phyloP scores from a whole-genome alignment of 1,284 basidiomycete species.

The Boletellus sp. region DNA sequence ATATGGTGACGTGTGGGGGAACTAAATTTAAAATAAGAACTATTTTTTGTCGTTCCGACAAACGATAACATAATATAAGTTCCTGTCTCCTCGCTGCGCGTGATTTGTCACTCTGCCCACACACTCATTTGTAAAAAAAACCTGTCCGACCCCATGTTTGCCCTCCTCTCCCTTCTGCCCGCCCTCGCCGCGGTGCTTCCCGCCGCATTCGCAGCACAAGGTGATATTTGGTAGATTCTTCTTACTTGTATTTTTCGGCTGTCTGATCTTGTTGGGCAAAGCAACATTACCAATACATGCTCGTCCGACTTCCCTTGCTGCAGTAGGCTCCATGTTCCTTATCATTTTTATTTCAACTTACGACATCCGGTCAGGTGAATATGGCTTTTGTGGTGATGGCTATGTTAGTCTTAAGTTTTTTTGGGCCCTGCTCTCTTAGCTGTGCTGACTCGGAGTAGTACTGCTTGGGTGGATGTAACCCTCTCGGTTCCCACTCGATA shows the following conservation, averaged over 20 bases:
- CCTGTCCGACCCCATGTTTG: constrained; percentile 18
- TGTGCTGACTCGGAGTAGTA: constrained; percentile 41
- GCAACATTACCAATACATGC: constrained; percentile 55
- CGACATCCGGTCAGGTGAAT: constrained; percentile 49
- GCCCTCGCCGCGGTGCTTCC: constrained; percentile 19
- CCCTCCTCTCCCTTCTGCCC: constrained; percentile 16
- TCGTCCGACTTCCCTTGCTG: constrained; percentile 64
- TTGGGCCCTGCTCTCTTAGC: not conserved
- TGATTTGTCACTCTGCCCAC: not conserved
- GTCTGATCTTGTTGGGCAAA: constrained; percentile 20
- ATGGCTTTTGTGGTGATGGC: constrained; percentile 67
- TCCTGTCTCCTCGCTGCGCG: not conserved
- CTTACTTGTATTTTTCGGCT: not conserved
- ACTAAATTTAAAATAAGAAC: too few relatives aligned
- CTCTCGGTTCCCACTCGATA: constrained; percentile 59
- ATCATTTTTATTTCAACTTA: constrained; percentile 1
- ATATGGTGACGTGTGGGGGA: not conserved
- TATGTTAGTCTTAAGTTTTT: constrained; percentile 41
- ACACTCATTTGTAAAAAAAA: constrained; percentile 17
- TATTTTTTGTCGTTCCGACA: too few relatives aligned
- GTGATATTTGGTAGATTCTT: constrained; percentile 26
- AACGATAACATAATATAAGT: not conserved
- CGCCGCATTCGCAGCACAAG: constrained; percentile 18
- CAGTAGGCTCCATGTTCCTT: constrained; percentile 40
- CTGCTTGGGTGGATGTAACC: constrained; percentile 81